These are phyloP conservation scores for Lotmaria passim DNA, from an alignment of 208 protist genomes.

Conservation along the genomic window DNA sequence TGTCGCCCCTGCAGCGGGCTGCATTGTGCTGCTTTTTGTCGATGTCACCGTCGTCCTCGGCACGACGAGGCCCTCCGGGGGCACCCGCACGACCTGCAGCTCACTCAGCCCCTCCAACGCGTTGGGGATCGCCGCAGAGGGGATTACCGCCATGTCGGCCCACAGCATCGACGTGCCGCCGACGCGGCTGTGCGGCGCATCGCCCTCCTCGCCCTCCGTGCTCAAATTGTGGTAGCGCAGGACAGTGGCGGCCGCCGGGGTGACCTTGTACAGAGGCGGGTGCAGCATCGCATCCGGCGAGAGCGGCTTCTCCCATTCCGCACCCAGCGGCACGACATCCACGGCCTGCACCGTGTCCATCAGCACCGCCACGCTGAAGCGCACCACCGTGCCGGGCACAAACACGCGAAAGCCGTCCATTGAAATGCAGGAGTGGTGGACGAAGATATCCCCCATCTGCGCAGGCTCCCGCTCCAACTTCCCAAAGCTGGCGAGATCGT, in stretches of 20 bases:
- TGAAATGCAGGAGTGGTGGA: slow-evolving; percentile 65
- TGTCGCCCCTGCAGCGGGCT: neutral
- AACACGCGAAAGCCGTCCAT: slow-evolving; percentile 64
- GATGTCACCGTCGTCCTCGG: neutral
- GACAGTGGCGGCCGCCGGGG: slow-evolving; percentile 26
- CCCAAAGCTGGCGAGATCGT: slow-evolving; percentile 3
- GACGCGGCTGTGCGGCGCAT: slow-evolving; percentile 14
- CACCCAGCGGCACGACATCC: slow-evolving; percentile 44
- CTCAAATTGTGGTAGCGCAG: slow-evolving; percentile 28
- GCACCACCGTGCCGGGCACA: slow-evolving; percentile 45
- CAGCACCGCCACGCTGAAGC: slow-evolving; percentile 53
- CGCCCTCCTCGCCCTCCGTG: neutral
- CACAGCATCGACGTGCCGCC: slow-evolving; percentile 28
- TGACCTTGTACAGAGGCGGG: slow-evolving; percentile 35
- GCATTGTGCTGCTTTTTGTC: neutral
- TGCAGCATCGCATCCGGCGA: neutral
- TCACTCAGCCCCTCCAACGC: slow-evolving; percentile 38
- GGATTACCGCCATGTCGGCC: slow-evolving; percentile 36
- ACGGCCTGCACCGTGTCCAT: slow-evolving; percentile 70
- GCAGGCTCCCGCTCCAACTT: slow-evolving; percentile 38
- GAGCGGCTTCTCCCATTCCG: slow-evolving; percentile 18
- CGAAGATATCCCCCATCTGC: slow-evolving; percentile 62
- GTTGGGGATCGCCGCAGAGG: slow-evolving; percentile 42
- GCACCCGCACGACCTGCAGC: slow-evolving; percentile 24
- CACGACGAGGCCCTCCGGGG: neutral